Percentiles rank a stretch among this genome's conserved stretches.
phyloP scores from a whole-genome alignment of 1,139 yeast genomes.

The Sugiyamaella novakii region DNA sequence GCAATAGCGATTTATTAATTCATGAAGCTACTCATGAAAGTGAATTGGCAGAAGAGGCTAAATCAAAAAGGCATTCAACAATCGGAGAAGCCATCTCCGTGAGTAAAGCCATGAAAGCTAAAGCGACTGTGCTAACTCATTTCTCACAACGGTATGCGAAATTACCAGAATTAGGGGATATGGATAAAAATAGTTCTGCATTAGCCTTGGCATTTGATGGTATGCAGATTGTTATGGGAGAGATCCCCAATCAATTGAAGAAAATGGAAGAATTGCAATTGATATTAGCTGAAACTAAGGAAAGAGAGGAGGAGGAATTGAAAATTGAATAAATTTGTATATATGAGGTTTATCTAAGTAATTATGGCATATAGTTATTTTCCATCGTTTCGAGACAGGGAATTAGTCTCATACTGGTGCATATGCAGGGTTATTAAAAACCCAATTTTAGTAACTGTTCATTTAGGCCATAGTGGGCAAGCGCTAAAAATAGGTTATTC shows the following conservation, averaged over 20 bases:
- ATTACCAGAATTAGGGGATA: conserved; percentile 47
- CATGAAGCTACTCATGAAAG: conserved; percentile 95
- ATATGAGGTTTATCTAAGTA: too few species aligned
- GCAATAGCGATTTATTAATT: conserved; percentile 69
- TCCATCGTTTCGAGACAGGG: too few species aligned
- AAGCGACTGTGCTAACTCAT: conserved; percentile 77
- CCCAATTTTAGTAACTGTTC: neutral
- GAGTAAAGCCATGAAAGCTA: conserved; percentile 70
- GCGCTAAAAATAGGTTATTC: neutral
- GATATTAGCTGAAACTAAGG: conserved; percentile 10
- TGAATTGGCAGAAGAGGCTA: conserved; percentile 77
- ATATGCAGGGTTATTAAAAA: too few species aligned
- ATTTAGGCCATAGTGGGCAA: neutral
- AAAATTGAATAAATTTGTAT: neutral
- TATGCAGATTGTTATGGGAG: conserved; percentile 52
- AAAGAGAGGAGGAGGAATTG: neutral
- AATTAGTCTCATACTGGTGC: neutral
- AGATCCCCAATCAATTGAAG: conserved; percentile 43
- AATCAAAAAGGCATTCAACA: conserved; percentile 84
- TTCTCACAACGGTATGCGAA: conserved; percentile 89
- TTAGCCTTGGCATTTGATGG: conserved; percentile 63
- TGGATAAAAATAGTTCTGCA: conserved; percentile 23
- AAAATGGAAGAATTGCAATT: conserved; percentile 17
- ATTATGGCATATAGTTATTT: too few species aligned
- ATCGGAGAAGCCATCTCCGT: conserved; percentile 81